Evolutionary conservation across 2,329 filamentous ascomycete genomes (phyloP).

Genomic region (Botrytis byssoidea): DNA sequence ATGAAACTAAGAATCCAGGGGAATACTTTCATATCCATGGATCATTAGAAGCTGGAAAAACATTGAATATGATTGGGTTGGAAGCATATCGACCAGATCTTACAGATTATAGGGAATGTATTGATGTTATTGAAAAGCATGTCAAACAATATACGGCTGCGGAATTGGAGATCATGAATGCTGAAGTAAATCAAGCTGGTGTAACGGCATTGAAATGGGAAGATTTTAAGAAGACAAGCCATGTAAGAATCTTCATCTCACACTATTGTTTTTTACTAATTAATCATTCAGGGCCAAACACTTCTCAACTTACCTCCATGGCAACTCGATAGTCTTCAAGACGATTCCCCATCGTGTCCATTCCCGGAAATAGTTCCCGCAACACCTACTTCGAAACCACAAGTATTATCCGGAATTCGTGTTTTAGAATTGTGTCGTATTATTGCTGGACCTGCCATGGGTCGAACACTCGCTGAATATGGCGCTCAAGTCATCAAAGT

Average conservation of each 20-base stretch:
- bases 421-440: conserved; percentile 74
- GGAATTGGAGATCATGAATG: conserved; percentile 60
- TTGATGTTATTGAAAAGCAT: conserved; percentile 57
- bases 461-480: conserved; percentile 69
- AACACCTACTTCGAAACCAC: conserved; percentile 24
- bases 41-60: conserved; percentile 68
- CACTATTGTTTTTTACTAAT: neutral
- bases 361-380: conserved; percentile 36
- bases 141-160: conserved; percentile 53
- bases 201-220: conserved; percentile 58
- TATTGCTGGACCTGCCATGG: conserved; percentile 73
- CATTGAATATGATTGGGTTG: conserved; percentile 68
- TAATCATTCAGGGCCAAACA: conserved; percentile 40
- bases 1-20: conserved; percentile 63
- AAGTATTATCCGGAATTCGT: conserved; percentile 57
- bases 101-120: conserved; percentile 58
- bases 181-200: conserved; percentile 56
- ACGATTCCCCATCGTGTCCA: conserved; percentile 44
- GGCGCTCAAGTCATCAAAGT: conserved; percentile 73
- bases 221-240: conserved; percentile 55
- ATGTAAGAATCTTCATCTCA: conserved; percentile 44
- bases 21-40: conserved; percentile 75
- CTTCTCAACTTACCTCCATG: conserved; percentile 45
- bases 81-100: conserved; percentile 60
- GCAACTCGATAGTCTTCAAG: conserved; percentile 51